Percentiles rank a stretch among this genome's conserved stretches.
Conservation (phyloP, 441 rosid species). For the Populus hybrid region DNA sequence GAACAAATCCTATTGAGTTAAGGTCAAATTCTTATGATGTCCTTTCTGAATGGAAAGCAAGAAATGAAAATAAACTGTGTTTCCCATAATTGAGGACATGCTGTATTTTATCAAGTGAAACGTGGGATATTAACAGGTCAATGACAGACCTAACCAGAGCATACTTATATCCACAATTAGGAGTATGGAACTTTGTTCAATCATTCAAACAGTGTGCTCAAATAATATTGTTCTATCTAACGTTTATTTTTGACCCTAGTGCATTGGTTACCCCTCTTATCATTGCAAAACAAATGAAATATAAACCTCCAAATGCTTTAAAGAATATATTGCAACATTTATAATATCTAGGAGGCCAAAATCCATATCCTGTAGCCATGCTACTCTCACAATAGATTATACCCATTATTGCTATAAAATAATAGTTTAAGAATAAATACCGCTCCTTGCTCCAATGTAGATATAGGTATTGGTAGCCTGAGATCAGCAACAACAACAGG, state of each 20-base stretch:
- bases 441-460: slow-evolving; percentile 76
- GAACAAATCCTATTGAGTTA: not conserved
- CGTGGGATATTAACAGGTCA: not conserved
- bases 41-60: not conserved
- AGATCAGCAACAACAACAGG: slow-evolving; percentile 71
- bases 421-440: slow-evolving; percentile 36
- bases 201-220: not conserved
- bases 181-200: not conserved
- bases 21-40: not conserved
- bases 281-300: not conserved
- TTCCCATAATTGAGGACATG: not conserved
- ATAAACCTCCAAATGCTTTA: not conserved
- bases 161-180: not conserved
- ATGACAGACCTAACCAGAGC: not conserved
- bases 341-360: not conserved
- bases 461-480: slow-evolving; percentile 59
- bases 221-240: not conserved
- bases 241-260: not conserved
- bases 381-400: not conserved
- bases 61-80: not conserved
- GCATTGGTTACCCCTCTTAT: not conserved
- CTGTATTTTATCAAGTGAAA: not conserved
- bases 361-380: not conserved
- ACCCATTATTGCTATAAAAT: slow-evolving; percentile 4
- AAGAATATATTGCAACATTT: too few species aligned